phyloP scores from a whole-genome alignment of 805 yeast species.

The Lipomyces yamanashiensis region DNA sequence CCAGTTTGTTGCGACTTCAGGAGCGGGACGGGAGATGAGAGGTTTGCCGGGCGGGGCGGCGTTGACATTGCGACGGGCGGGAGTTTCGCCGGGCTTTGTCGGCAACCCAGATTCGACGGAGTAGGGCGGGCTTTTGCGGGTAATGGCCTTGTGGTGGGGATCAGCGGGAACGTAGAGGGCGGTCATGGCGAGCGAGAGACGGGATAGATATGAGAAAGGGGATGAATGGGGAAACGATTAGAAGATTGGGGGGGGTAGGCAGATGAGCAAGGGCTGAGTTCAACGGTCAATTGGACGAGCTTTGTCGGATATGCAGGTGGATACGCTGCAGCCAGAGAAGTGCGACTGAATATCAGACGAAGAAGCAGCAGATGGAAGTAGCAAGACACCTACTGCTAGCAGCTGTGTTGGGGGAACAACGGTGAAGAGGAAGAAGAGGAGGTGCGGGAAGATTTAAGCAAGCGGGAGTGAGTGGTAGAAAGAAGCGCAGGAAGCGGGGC shows the following conservation, averaged over 20 bases:
- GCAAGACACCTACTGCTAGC: too few relatives aligned
- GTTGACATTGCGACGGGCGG: slow-evolving; percentile 26
- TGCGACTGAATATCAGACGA: background rate
- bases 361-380: too few relatives aligned
- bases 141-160: slow-evolving; percentile 26
- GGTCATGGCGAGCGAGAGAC: slow-evolving; percentile 16
- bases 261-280: background rate
- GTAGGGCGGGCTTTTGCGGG: slow-evolving; percentile 29
- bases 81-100: slow-evolving; percentile 21
- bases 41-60: slow-evolving; percentile 30
- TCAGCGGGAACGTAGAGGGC: slow-evolving; percentile 28
- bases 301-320: too few relatives aligned
- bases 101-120: slow-evolving; percentile 28
- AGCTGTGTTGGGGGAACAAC: too few relatives aligned
- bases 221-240: background rate
- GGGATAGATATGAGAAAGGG: background rate
- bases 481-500: background rate
- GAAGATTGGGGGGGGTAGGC: background rate
- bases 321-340: background rate
- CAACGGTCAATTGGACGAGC: too few relatives aligned
- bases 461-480: too few relatives aligned
- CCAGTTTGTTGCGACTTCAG: slow-evolving; percentile 68
- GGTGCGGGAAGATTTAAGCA: too few relatives aligned
- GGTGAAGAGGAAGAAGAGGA: too few relatives aligned
- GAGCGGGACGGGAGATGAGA: slow-evolving; percentile 62